A percentile compares a stretch with the other conserved stretches of the same genome.
These are phyloP conservation scores for Rhizoctonia solani DNA, from an alignment of 1,284 basidiomycete species.

Conservation along the genomic window DNA sequence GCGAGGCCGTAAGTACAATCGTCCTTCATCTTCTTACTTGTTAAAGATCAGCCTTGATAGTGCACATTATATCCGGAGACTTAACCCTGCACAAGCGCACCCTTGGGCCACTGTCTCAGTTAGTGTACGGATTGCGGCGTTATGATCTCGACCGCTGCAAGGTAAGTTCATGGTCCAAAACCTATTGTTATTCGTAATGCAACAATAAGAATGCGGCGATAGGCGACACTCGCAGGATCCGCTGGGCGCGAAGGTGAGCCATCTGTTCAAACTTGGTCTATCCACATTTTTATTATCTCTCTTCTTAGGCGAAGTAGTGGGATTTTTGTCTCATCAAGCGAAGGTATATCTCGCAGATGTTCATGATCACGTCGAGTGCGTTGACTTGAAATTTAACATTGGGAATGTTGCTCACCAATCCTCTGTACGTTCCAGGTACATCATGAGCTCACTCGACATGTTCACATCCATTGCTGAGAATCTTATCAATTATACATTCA, in stretches of 20 bases:
- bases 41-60: slow-evolving; percentile 45
- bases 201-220: background rate
- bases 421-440: slow-evolving; percentile 47
- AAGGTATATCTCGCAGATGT: slow-evolving; percentile 73
- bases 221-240: slow-evolving; percentile 15
- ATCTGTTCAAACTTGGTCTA: background rate
- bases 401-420: background rate
- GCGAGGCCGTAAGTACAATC: slow-evolving; percentile 52
- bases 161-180: slow-evolving; percentile 41
- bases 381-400: background rate
- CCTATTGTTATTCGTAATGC: background rate
- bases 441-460: slow-evolving; percentile 67
- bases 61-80: slow-evolving; percentile 74
- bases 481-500: slow-evolving; percentile 69
- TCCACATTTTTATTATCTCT: background rate
- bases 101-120: slow-evolving; percentile 65
- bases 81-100: slow-evolving; percentile 70
- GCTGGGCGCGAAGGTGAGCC: slow-evolving; percentile 25
- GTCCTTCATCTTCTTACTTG: background rate
- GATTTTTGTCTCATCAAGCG: slow-evolving; percentile 68
- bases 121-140: slow-evolving; percentile 65
- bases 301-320: slow-evolving; percentile 46
- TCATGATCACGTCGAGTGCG: slow-evolving; percentile 69
- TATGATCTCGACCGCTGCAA: slow-evolving; percentile 68
- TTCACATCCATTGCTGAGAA: slow-evolving; percentile 70